phyloP scores from a whole-genome alignment of 2,329 filamentous ascomycete species.

The Pleoardoris graminearum region DNA sequence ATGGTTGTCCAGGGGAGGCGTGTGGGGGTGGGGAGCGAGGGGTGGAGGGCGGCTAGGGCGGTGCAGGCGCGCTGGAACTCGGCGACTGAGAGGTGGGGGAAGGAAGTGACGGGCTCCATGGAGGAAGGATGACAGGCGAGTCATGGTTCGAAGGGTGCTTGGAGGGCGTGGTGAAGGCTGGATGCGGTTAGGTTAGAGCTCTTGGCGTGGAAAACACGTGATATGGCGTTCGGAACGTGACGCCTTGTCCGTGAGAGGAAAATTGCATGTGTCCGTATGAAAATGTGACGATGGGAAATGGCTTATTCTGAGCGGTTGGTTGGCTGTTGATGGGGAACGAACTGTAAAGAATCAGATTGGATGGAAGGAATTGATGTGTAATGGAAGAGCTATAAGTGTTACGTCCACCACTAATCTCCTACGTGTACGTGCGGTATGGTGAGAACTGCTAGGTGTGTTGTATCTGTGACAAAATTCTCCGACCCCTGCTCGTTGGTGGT shows the following conservation, averaged over 20 bases:
- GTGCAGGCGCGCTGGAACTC: slow-evolving; percentile 4
- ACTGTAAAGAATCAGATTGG: background rate
- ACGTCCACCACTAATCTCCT: no score
- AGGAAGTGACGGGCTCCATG: background rate
- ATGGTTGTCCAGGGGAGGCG: background rate
- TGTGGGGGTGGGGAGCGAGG: background rate
- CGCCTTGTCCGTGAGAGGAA: background rate
- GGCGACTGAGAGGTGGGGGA: background rate
- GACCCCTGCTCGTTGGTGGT: no score
- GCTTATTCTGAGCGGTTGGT: background rate
- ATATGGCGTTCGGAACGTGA: background rate
- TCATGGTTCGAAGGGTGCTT: background rate
- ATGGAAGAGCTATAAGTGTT: no score
- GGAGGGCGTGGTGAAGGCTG: background rate
- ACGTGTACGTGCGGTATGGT: no score
- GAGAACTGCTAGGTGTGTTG: no score
- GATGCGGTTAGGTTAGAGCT: background rate
- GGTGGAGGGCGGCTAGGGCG: background rate
- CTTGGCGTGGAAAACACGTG: background rate
- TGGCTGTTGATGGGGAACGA: background rate
- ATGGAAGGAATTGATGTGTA: background rate
- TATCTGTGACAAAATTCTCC: no score
- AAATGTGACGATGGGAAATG: background rate
- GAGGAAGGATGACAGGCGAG: background rate
- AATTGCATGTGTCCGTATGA: background rate